These are phyloP conservation scores for Aspergillus fructus DNA, from an alignment of 2,329 filamentous ascomycete species.

Conservation along the genomic window DNA sequence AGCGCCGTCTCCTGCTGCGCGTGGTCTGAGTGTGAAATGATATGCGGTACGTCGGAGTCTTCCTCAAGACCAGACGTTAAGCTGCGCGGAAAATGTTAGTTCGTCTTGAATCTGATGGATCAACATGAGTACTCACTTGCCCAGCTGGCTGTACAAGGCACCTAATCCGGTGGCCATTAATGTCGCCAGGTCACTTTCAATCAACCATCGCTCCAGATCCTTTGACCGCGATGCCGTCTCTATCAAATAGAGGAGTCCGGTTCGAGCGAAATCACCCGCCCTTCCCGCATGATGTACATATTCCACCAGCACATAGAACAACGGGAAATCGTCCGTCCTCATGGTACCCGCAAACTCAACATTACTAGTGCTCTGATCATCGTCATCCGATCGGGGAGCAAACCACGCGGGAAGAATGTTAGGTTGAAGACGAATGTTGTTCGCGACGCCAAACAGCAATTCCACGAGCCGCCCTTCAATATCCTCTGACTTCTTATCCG, in stretches of 20 bases:
- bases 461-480: constrained; percentile 89
- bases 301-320: constrained; percentile 94
- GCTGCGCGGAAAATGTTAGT: constrained; percentile 41
- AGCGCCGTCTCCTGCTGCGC: constrained; percentile 69
- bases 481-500: constrained; percentile 66
- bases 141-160: constrained; percentile 69
- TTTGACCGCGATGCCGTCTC: constrained; percentile 84
- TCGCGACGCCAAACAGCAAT: constrained; percentile 90
- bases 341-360: constrained; percentile 79
- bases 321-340: constrained; percentile 86
- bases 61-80: constrained; percentile 72
- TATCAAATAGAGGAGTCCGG: constrained; percentile 91
- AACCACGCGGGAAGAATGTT: constrained; percentile 91
- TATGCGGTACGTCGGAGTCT: constrained; percentile 69
- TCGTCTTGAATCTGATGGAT: neutral
- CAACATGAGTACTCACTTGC: constrained; percentile 45
- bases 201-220: constrained; percentile 89
- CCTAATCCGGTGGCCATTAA: constrained; percentile 95
- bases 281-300: constrained; percentile 95
- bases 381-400: constrained; percentile 54
- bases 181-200: constrained; percentile 93
- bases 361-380: constrained; percentile 47
- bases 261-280: constrained; percentile 92
- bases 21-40: constrained; percentile 88
- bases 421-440: constrained; percentile 89